phyloP scores from a whole-genome alignment of 192 early-diverging fungal species.

The Paraglomus occultum region DNA sequence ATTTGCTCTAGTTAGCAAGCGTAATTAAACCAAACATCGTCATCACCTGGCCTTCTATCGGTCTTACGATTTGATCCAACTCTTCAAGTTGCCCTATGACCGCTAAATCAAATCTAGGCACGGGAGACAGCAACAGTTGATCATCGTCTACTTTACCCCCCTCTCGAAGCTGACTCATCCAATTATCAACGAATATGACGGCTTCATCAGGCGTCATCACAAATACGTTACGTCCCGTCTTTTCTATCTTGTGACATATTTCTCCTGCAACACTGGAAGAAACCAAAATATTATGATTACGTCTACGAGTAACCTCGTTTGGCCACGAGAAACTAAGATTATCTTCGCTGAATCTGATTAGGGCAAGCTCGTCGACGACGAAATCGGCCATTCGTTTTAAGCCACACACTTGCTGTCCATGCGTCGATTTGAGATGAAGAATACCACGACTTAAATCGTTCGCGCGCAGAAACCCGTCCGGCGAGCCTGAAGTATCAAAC shows the following conservation, averaged over 20 bases:
- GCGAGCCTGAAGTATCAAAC: constrained; percentile 2
- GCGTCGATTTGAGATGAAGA: constrained; percentile 16
- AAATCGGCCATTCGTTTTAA: constrained; percentile 9
- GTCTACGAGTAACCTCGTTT: background rate
- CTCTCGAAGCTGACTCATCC: background rate
- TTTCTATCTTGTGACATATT: background rate
- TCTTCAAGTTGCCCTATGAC: background rate
- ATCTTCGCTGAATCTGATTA: background rate
- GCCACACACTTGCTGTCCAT: constrained; percentile 8
- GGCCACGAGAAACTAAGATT: constrained; percentile 1
- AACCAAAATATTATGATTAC: constrained; percentile 3
- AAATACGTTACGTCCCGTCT: background rate
- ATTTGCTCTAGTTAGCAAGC: no score
- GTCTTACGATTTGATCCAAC: background rate
- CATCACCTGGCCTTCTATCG: background rate
- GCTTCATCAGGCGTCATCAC: no score
- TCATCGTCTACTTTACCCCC: background rate
- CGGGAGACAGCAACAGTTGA: background rate
- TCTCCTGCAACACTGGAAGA: background rate
- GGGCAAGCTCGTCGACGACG: background rate
- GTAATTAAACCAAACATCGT: no score
- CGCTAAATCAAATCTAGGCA: constrained; percentile 13
- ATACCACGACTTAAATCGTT: background rate
- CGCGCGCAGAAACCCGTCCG: background rate
- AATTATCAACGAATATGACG: background rate